phyloP scores from a whole-genome alignment of 176 grass and related monocot genomes.

The Echinochloa phyllopogon region DNA sequence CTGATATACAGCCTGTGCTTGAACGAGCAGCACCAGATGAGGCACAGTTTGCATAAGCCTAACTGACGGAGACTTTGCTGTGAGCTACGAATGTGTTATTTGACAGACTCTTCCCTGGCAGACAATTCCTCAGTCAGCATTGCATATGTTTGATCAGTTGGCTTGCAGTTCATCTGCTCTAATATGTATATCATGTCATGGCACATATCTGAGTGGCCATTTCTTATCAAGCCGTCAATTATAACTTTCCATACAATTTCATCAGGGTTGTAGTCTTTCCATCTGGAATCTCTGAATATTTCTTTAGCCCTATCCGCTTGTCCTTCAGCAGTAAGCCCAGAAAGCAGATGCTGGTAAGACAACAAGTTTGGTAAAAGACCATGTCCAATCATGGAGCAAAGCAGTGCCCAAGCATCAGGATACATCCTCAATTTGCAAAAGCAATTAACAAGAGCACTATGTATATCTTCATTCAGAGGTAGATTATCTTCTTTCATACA shows the following conservation, averaged over 20 bases:
- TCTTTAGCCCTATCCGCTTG: slow-evolving; percentile 52
- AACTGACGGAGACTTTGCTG: slow-evolving; percentile 15
- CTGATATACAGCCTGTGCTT: slow-evolving; percentile 9
- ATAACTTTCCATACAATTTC: slow-evolving; percentile 75
- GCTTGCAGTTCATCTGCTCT: slow-evolving; percentile 58
- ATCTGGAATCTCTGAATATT: slow-evolving; percentile 47
- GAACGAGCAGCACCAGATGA: slow-evolving; percentile 18
- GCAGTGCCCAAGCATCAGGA: slow-evolving; percentile 45
- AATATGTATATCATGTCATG: slow-evolving; percentile 56
- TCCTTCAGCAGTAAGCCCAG: slow-evolving; percentile 55
- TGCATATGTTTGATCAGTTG: slow-evolving; percentile 57
- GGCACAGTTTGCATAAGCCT: background rate
- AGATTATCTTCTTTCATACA: slow-evolving; percentile 55
- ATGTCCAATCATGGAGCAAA: slow-evolving; percentile 52
- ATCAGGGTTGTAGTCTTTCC: slow-evolving; percentile 60
- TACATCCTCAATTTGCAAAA: slow-evolving; percentile 64
- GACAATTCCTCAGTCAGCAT: slow-evolving; percentile 52
- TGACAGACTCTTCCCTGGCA: slow-evolving; percentile 23
- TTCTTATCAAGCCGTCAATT: slow-evolving; percentile 66
- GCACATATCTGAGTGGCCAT: slow-evolving; percentile 46
- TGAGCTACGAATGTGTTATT: background rate
- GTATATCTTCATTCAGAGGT: slow-evolving; percentile 53
- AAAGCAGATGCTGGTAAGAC: slow-evolving; percentile 63
- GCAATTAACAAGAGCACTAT: slow-evolving; percentile 45
- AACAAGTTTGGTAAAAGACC: slow-evolving; percentile 60